phyloP scores from a whole-genome alignment of 2,329 filamentous ascomycete species.

The Neopestalotiopsis sp. region DNA sequence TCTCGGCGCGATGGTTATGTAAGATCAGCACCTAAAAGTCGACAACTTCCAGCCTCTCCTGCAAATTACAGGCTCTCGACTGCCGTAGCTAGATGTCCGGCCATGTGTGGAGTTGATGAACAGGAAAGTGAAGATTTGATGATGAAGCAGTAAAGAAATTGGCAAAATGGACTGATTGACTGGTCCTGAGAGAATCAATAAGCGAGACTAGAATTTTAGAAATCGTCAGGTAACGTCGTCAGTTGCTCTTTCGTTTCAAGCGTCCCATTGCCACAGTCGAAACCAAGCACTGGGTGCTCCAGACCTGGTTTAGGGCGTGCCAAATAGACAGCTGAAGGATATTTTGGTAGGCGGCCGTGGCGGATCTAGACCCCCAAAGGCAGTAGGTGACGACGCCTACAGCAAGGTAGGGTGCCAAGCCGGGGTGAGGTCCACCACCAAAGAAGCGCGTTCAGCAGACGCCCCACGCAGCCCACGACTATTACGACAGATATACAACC shows the following conservation, averaged over 20 bases:
- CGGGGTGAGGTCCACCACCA: not conserved
- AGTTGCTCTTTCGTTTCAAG: not conserved
- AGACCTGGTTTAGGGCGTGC: not conserved
- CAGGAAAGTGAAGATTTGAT: not conserved
- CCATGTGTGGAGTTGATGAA: too few species aligned
- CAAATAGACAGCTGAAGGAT: not conserved
- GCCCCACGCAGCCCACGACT: not conserved
- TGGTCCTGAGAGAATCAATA: not conserved
- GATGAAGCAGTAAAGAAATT: not conserved
- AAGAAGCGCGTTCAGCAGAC: not conserved
- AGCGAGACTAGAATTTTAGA: not conserved
- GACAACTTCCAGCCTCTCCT: not conserved
- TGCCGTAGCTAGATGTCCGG: too few species aligned
- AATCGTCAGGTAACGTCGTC: not conserved
- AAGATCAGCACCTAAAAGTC: constrained; percentile 1
- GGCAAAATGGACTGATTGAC: not conserved
- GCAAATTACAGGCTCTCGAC: not conserved
- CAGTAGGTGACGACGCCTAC: constrained; percentile 13
- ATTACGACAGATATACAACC: constrained; percentile 16
- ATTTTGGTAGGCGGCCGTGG: not conserved
- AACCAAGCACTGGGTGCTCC: not conserved
- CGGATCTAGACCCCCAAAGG: constrained; percentile 13
- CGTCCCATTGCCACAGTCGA: not conserved
- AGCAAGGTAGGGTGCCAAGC: constrained; percentile 8
- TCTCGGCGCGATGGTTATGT: not conserved